A percentile compares a stretch with the other conserved stretches of the same genome.
Evolutionary conservation across 2,329 filamentous ascomycete species (phyloP).

Genomic region (Elsinoe necatrix): DNA sequence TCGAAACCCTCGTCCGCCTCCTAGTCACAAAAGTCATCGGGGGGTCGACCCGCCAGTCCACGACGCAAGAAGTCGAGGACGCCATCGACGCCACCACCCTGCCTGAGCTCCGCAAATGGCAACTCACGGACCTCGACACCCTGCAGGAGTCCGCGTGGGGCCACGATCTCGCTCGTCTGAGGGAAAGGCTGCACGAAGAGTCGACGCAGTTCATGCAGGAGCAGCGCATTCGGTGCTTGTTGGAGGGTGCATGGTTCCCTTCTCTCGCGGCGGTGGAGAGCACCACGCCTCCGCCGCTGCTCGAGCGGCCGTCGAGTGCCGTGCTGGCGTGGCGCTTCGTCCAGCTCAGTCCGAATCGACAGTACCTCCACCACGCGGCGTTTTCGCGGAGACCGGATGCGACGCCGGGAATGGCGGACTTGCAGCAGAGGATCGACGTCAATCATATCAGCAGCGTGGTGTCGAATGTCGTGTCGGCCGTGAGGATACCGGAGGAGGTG

Average conservation of each 20-base stretch:
- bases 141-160: conserved; percentile 95
- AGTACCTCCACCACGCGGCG: conserved; percentile 82
- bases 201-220: conserved; percentile 95
- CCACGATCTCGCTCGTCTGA: conserved; percentile 76
- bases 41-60: conserved; percentile 68
- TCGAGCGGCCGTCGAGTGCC: not conserved
- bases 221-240: conserved; percentile 80
- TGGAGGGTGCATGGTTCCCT: conserved; percentile 84
- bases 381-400: conserved; percentile 56
- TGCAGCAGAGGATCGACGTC: conserved; percentile 79
- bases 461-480: conserved; percentile 50
- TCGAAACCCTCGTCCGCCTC: conserved; percentile 83
- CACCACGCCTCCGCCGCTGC: conserved; percentile 37
- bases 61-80: conserved; percentile 80
- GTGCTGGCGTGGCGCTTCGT: conserved; percentile 67
- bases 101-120: conserved; percentile 66
- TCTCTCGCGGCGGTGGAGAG: conserved; percentile 33
- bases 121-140: conserved; percentile 86
- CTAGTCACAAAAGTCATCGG: conserved; percentile 85
- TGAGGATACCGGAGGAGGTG: not conserved
- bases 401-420: conserved; percentile 62
- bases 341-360: conserved; percentile 80
- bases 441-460: conserved; percentile 84
- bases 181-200: conserved; percentile 83
- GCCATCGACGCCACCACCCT: conserved; percentile 80